Conservation (phyloP, 2,329 filamentous ascomycete species). For the Aspergillus sergii region DNA sequence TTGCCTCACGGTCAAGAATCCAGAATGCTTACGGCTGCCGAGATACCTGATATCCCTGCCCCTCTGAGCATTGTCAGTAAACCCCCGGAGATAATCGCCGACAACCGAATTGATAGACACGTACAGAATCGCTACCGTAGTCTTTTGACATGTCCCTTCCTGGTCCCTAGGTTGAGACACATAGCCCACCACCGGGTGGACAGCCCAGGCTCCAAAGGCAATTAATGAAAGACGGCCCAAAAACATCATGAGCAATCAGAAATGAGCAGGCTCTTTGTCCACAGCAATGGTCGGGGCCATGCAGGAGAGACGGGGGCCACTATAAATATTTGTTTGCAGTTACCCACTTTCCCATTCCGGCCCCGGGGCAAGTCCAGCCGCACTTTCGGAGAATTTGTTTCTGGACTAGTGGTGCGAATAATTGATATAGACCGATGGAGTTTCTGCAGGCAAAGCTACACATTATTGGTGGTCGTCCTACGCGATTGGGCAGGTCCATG, state of each 20-base stretch:
- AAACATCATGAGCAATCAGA: background rate
- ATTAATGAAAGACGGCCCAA: background rate
- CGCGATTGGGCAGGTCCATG: conserved; percentile 11
- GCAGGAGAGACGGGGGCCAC: background rate
- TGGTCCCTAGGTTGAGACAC: conserved; percentile 21
- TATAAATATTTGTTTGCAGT: background rate
- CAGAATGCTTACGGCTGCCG: conserved; percentile 54
- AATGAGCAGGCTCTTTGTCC: background rate
- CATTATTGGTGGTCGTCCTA: background rate
- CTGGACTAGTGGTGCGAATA: background rate
- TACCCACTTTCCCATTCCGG: background rate
- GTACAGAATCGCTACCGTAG: conserved; percentile 35
- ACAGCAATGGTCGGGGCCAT: too few relatives aligned
- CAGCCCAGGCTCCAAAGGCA: background rate
- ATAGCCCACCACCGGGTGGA: conserved; percentile 9
- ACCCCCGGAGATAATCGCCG: background rate
- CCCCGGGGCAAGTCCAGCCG: background rate
- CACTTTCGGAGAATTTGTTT: background rate
- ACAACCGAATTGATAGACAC: background rate
- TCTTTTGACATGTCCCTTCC: conserved; percentile 29
- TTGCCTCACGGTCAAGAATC: too few relatives aligned
- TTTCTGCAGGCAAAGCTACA: background rate
- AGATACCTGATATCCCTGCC: conserved; percentile 64
- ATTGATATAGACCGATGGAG: background rate
- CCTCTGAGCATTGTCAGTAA: conserved; percentile 38